Conservation (phyloP, 1,139 yeast species). For the Casaregolazyma suthepensis region DNA sequence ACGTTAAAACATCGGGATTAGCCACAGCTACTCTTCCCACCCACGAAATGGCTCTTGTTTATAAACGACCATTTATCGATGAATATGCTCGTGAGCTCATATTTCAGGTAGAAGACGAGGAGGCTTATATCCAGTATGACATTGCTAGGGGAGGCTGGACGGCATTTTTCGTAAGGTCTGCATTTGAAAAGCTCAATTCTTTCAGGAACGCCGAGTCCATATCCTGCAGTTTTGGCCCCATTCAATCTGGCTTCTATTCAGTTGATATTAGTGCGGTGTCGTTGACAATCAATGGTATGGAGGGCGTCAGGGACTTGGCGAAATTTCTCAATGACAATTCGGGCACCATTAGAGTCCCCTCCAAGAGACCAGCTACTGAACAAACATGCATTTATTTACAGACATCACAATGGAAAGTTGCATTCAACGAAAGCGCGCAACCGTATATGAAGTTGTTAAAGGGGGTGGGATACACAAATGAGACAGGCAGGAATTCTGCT, state of each 20-base stretch:
- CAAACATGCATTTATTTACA: slow-evolving; percentile 11
- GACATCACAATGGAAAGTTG: slow-evolving; percentile 19
- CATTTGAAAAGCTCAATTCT: background rate
- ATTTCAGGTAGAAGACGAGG: slow-evolving; percentile 43
- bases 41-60: slow-evolving; percentile 23
- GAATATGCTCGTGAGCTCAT: slow-evolving; percentile 46
- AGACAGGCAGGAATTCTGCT: background rate
- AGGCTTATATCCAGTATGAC: background rate
- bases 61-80: slow-evolving; percentile 58
- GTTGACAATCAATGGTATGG: slow-evolving; percentile 14
- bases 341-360: background rate
- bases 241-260: background rate
- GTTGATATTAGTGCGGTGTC: slow-evolving; percentile 10
- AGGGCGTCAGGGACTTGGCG: background rate
- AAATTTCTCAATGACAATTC: background rate
- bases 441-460: slow-evolving; percentile 14
- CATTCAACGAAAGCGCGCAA: slow-evolving; percentile 7
- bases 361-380: slow-evolving; percentile 4
- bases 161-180: background rate
- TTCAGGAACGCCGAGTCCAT: background rate
- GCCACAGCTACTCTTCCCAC: background rate
- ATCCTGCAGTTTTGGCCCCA: background rate
- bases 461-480: slow-evolving; percentile 18
- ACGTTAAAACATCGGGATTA: slow-evolving; percentile 28
- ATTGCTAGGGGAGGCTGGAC: background rate